A percentile compares a stretch with the other conserved stretches of the same genome.
Evolutionary conservation across 805 yeast genomes (phyloP).

Genomic region (Kluyveromyces dobzhanskii): DNA sequence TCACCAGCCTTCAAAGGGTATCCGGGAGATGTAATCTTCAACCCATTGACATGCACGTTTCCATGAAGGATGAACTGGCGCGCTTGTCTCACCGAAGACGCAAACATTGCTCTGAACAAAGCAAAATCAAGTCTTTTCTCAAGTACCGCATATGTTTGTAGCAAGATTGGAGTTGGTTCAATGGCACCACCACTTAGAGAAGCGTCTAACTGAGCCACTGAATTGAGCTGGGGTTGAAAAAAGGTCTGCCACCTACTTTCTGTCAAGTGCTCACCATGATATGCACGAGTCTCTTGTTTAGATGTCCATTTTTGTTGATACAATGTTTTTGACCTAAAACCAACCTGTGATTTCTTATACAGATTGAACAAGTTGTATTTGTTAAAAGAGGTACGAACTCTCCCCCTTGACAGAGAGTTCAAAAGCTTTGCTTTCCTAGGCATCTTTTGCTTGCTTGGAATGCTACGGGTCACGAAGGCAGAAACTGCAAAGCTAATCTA

Average conservation of each 20-base stretch:
- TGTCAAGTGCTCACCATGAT: conserved; percentile 90
- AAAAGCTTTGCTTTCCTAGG: conserved; percentile 53
- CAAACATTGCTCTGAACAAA: conserved; percentile 84
- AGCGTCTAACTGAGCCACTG: conserved; percentile 85
- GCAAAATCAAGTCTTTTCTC: conserved; percentile 90
- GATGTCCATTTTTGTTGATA: conserved; percentile 90
- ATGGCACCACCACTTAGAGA: conserved; percentile 51
- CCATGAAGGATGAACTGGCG: conserved; percentile 79
- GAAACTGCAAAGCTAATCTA: too few relatives aligned
- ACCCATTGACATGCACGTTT: conserved; percentile 79
- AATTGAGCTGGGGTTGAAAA: conserved; percentile 62
- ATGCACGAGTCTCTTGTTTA: conserved; percentile 85
- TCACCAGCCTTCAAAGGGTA: conserved; percentile 79
- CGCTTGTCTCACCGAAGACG: conserved; percentile 89
- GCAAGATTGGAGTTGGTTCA: conserved; percentile 66
- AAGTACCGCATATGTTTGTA: conserved; percentile 82
- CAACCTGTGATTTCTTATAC: conserved; percentile 58
- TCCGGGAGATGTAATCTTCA: conserved; percentile 67
- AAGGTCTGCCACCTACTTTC: conserved; percentile 72
- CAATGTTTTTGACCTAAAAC: conserved; percentile 54
- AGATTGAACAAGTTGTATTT: conserved; percentile 84
- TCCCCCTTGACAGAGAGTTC: conserved; percentile 55
- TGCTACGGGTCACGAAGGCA: too few relatives aligned
- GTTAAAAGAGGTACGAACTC: conserved; percentile 85
- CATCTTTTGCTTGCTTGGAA: conserved; percentile 31